phyloP scores from a whole-genome alignment of 1,284 basidiomycete species.

The Papiliotrema laurentii region DNA sequence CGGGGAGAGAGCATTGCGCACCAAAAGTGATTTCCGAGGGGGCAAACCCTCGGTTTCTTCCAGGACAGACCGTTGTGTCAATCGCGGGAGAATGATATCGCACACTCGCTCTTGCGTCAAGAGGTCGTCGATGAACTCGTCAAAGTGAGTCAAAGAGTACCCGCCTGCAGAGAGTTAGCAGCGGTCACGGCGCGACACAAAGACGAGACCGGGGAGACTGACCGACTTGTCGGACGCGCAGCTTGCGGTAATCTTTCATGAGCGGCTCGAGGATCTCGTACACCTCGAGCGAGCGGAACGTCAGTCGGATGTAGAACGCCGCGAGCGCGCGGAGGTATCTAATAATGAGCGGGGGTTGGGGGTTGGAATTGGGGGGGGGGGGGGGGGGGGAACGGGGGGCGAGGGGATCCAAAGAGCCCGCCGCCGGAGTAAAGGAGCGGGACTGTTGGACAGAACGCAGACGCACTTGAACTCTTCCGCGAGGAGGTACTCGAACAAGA shows the following conservation, averaged over 20 bases:
- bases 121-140: conserved; percentile 85
- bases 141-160: conserved; percentile 79
- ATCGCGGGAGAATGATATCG: conserved; percentile 89
- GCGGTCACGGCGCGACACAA: conserved; percentile 1
- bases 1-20: conserved; percentile 7
- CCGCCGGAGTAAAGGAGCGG: not conserved
- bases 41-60: conserved; percentile 89
- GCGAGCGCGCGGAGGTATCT: conserved; percentile 92
- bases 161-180: too few species aligned
- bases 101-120: conserved; percentile 88
- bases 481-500: conserved; percentile 86
- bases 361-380: too few species aligned
- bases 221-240: conserved; percentile 77
- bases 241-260: conserved; percentile 86
- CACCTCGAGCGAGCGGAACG: conserved; percentile 81
- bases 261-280: conserved; percentile 91
- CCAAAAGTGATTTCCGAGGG: conserved; percentile 47
- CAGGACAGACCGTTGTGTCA: conserved; percentile 77
- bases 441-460: not conserved
- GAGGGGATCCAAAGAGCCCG: conserved; percentile 1
- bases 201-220: conserved; percentile 32
- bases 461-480: conserved; percentile 97
- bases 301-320: conserved; percentile 91
- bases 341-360: conserved; percentile 7
- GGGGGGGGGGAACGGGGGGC: too few species aligned